Conservation (phyloP, 208 protist species). For the Trypanosoma platydactyli region DNA sequence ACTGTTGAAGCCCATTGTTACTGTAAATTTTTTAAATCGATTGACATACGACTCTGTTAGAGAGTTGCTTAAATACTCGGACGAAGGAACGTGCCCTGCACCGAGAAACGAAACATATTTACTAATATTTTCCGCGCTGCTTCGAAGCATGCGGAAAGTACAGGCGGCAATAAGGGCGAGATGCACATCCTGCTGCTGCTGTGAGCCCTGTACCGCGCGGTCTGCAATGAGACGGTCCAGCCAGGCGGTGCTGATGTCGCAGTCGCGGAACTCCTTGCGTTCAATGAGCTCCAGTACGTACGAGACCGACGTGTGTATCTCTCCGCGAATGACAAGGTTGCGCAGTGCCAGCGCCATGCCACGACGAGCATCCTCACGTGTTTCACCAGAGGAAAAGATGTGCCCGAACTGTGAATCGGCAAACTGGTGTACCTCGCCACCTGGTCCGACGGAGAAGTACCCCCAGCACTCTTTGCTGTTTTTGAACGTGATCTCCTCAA, state of each 20-base stretch:
- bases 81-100: slow-evolving; percentile 85
- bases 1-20: slow-evolving; percentile 53
- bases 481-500: slow-evolving; percentile 95
- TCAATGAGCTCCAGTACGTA: slow-evolving; percentile 93
- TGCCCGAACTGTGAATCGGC: slow-evolving; percentile 98
- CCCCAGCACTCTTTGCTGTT: slow-evolving; percentile 97
- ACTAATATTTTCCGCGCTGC: slow-evolving; percentile 44
- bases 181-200: slow-evolving; percentile 56
- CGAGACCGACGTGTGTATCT: slow-evolving; percentile 95
- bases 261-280: slow-evolving; percentile 75
- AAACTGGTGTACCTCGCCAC: slow-evolving; percentile 92
- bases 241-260: slow-evolving; percentile 85
- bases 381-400: slow-evolving; percentile 94
- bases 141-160: slow-evolving; percentile 61
- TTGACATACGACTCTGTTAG: slow-evolving; percentile 77
- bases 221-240: slow-evolving; percentile 81
- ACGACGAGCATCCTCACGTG: slow-evolving; percentile 92
- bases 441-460: slow-evolving; percentile 95
- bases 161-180: slow-evolving; percentile 71
- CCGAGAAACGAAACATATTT: slow-evolving; percentile 75
- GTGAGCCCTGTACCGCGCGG: slow-evolving; percentile 41
- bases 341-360: slow-evolving; percentile 92
- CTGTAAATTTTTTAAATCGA: slow-evolving; percentile 73
- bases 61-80: slow-evolving; percentile 64
- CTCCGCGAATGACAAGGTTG: slow-evolving; percentile 94